Evolutionary conservation across 495 filamentous ascomycete genomes (phyloP), one percentile per base, ranked within the genome.

Genomic region (Lophiotrema nucula): DNA sequence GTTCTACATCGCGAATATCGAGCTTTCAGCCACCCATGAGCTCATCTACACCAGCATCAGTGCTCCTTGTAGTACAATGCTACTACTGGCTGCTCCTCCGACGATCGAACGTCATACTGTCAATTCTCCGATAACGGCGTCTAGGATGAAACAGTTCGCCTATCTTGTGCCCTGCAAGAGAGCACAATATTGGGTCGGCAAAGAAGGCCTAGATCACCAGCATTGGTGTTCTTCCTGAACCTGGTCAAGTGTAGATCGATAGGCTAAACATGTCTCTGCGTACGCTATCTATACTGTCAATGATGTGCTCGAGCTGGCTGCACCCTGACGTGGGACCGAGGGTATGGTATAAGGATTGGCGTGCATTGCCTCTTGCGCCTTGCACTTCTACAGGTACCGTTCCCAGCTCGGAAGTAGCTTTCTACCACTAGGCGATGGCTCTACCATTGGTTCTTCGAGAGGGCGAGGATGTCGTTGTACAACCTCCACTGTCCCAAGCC

Each of bases 401-500:
- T 15, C 8, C 15, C 31, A 15, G 8, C 8, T 8, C 31, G 31
- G 15, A 8, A 35, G 8, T 35, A 8, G 31, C 31, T 35, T 35
- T 8, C 15, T 35, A 15, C 31, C 8, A 8, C 31, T 35, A 8
- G 15, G 23, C 42, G 10, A 46, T 46, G 16, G 13, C 42, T 5
- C 15, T 2, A 13, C n/a, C 13, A 21, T 24, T 46, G 23, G 42
- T 16, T 21, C 16, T 12, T 47, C 53, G 53, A 8, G 53, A 35
- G n/a, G n/a, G n/a, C 48, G 28, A 38, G 15, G 44, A 16, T 22
- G 27, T 37, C 19, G 55, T 37, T 22, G 49, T 60, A 47, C 18
- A 53, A 12, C 56, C 56, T 16, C 56, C 56, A 13, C 50, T 60
- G 41, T 54, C 47, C 38, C 56, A 60, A 25, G 47, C 48, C 13